Base-by-base conservation (phyloP, 1,284 basidiomycete species). In the Phenoliferia sp. region DNA sequence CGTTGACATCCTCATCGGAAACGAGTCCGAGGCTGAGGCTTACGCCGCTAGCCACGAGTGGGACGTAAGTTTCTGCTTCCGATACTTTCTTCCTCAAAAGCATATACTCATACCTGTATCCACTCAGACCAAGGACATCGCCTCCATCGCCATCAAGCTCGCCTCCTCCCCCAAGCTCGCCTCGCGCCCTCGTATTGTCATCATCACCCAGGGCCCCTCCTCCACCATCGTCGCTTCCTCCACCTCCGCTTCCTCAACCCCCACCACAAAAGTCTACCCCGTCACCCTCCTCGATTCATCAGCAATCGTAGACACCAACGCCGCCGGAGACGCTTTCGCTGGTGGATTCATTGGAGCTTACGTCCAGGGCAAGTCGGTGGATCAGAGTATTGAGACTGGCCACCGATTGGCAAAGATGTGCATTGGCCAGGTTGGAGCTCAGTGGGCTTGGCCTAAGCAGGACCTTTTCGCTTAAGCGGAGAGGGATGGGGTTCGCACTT, bases 241-340 rank as follows among this genome's bases (percentile, higher is more conserved):
- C 52, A 83, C 85, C 17, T 82, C 85, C 3, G 83, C 86, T 31
- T 75, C 75, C 61, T 67, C 79, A 15, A 68, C 74, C 68, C 81
- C 81, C 62, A 78, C 83, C 80, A 77, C 81, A 77, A 79, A 83
- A 83, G 80, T 83, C 17, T 89, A 83, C 81, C 75, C 83, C 36
- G 91, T 95, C 59, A 79, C 83, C 66, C 82, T 85, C 61, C 83
- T 97, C 69, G 76, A 80, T 62, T 83, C 84, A 72, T 85, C 84
- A 66, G 79, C 89, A 79, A 95, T 99, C 75, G 88, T 97, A 67
- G 96, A 99, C 81, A 99, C 96, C 66, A 99, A 99, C 81, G 96
- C 92, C 63, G 96, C 96, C n/a, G 96, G 96, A 62, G 96, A 99
- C 80, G 94, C 93, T 62, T 99, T 99, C 76, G 93, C 94, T n/a